phyloP scores from a whole-genome alignment of 2,329 filamentous ascomycete species.

The Cadophora sp. region DNA sequence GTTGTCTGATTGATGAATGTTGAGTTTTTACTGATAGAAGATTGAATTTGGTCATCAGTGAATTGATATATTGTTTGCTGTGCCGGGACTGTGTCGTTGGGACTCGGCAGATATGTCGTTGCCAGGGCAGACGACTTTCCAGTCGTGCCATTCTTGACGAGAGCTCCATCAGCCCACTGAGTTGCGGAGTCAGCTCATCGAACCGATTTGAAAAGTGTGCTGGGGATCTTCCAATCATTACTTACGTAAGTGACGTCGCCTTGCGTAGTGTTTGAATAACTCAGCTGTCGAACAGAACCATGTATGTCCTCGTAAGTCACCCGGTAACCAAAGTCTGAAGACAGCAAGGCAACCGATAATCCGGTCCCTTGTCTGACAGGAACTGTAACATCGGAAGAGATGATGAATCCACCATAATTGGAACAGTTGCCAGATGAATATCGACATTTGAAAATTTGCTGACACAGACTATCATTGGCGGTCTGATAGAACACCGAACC shows the following conservation, averaged over 20 bases:
- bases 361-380: constrained; percentile 12
- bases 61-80: not conserved
- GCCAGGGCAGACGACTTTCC: constrained; percentile 5
- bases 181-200: not conserved
- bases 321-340: constrained; percentile 16
- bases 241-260: constrained; percentile 1
- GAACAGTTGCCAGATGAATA: constrained; percentile 8
- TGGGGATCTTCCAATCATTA: not conserved
- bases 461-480: not conserved
- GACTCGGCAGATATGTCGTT: constrained; percentile 2
- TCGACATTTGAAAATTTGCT: constrained; percentile 15
- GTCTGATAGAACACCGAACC: constrained; percentile 15
- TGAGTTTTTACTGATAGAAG: not conserved
- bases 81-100: not conserved
- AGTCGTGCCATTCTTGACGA: not conserved
- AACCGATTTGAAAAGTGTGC: not conserved
- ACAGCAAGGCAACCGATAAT: constrained; percentile 7
- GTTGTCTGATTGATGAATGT: not conserved
- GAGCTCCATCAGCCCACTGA: constrained; percentile 12
- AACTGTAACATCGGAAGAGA: constrained; percentile 12
- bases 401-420: constrained; percentile 13
- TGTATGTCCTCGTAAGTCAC: constrained; percentile 15
- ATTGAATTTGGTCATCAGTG: not conserved
- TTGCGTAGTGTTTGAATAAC: constrained; percentile 16
- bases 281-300: constrained; percentile 14